Base-by-base conservation (phyloP, 208 protist genomes). In the Lotmaria passim region DNA sequence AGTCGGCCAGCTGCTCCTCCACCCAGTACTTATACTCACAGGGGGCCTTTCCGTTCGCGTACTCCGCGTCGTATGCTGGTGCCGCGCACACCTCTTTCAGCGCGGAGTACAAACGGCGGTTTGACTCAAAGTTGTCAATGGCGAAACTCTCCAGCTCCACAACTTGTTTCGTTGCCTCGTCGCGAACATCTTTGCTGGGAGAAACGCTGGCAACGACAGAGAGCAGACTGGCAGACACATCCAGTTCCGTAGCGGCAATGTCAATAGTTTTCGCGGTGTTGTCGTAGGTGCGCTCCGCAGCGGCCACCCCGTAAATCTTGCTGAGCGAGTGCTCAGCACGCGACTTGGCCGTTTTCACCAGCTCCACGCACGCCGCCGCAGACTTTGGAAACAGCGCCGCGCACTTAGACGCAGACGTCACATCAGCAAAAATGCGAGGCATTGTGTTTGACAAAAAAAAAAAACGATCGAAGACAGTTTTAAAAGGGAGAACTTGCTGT, bases 11-110 rank as follows among this genome's bases (percentile, higher is more conserved):
- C 69, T 85, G 39, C 43, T 93, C 88, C 26, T 84, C 48, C 46
- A 94, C 58, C 78, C 86, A 96, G 70, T 92, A 96, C 34, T 50
- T 62, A 61, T 88, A 91, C 66, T 94, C 86, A 17, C 56, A 34
- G 58, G 44, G 46, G 38, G 74, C 71, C 34, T 47, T 52, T 31
- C 74, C 75, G 14, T 59, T 65, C 21, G 52, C 38, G 62, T 89
- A 92, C 60, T 85, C 78, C 4, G 52, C 28, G 50, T 71, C 17
- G 65, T 89, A 91, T 23, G 58, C n/a, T 14, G 72, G 38, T 21
- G 53, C 62, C 21, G 41, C 33, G 43, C 58, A 51, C 59, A 93
- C 61, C 12, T 63, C 51, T 47, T 88, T 89, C n/a, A 93, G 68
- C 23, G 82, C 80, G 31, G 85, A 57, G 75, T 87, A 95, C 38